Conservation (phyloP, 2,329 filamentous ascomycete genomes). For the Phaeosphaeriaceae sp. region DNA sequence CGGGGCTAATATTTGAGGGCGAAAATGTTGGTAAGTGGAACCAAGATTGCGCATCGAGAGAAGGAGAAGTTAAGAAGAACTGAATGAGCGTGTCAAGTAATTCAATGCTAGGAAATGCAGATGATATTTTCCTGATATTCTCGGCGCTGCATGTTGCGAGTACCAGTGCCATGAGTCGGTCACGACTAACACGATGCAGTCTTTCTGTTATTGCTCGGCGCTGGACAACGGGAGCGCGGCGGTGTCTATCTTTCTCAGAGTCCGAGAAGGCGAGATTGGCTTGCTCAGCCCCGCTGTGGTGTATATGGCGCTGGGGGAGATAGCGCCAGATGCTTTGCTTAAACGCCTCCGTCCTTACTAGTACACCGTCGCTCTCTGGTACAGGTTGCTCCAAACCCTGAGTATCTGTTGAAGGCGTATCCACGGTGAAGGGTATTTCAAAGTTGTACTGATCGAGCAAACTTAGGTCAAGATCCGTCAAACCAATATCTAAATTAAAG, state of each 20-base stretch:
- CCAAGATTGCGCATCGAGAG: slow-evolving; percentile 64
- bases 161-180: slow-evolving; percentile 69
- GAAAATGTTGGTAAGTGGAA: slow-evolving; percentile 68
- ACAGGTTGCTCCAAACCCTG: slow-evolving; percentile 21
- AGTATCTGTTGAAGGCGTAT: slow-evolving; percentile 30
- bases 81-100: slow-evolving; percentile 67
- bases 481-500: slow-evolving; percentile 53
- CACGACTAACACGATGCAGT: slow-evolving; percentile 53
- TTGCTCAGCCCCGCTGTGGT: slow-evolving; percentile 36
- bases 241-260: slow-evolving; percentile 35
- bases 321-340: slow-evolving; percentile 56
- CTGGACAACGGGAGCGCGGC: slow-evolving; percentile 41
- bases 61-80: slow-evolving; percentile 64
- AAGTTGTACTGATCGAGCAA: slow-evolving; percentile 56
- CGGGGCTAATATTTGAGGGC: slow-evolving; percentile 62
- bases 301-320: slow-evolving; percentile 40
- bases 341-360: slow-evolving; percentile 40
- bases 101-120: slow-evolving; percentile 67
- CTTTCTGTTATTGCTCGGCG: slow-evolving; percentile 52
- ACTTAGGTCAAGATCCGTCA: slow-evolving; percentile 54
- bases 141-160: slow-evolving; percentile 63
- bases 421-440: slow-evolving; percentile 50
- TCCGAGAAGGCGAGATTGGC: slow-evolving; percentile 49
- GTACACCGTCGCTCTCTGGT: slow-evolving; percentile 26
- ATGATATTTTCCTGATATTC: slow-evolving; percentile 59